Evolutionary conservation across 768 basidiomycete genomes (phyloP).

Genomic region (Tulasnella sp.): DNA sequence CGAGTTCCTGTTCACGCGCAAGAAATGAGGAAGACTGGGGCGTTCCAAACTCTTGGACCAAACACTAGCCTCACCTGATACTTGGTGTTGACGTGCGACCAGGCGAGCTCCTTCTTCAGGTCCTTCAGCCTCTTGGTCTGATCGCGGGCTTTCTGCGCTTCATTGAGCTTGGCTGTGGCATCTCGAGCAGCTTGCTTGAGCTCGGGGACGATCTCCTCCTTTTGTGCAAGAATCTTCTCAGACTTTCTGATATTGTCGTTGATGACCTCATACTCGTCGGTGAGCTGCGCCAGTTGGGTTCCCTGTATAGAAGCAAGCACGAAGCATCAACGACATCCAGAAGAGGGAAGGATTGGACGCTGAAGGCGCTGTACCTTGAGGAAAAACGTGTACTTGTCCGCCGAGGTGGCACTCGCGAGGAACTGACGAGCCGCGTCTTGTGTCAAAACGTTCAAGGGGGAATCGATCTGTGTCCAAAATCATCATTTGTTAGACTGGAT

Average conservation of each 20-base stretch:
- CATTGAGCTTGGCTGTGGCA: constrained; percentile 48
- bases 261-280: constrained; percentile 73
- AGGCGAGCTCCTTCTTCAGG: constrained; percentile 71
- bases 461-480: constrained; percentile 47
- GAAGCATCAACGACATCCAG: no score
- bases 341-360: no score
- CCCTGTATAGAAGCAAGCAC: constrained; percentile 44
- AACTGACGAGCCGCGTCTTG: constrained; percentile 79
- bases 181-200: constrained; percentile 48
- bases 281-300: constrained; percentile 80
- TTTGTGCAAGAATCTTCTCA: constrained; percentile 50
- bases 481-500: neutral
- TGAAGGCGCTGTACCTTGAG: constrained; percentile 47
- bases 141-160: constrained; percentile 62
- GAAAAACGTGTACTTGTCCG: constrained; percentile 60
- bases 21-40: constrained; percentile 26
- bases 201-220: constrained; percentile 70
- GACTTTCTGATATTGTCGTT: constrained; percentile 61
- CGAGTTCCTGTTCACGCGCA: constrained; percentile 31
- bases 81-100: constrained; percentile 72
- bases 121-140: constrained; percentile 57
- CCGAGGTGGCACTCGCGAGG: constrained; percentile 64
- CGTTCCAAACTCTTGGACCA: constrained; percentile 22
- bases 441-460: constrained; percentile 89
- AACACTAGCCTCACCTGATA: constrained; percentile 38